These are phyloP conservation scores for Pseudozyma thailandica DNA, from an alignment of 1,284 basidiomycete species.

Conservation along the genomic window DNA sequence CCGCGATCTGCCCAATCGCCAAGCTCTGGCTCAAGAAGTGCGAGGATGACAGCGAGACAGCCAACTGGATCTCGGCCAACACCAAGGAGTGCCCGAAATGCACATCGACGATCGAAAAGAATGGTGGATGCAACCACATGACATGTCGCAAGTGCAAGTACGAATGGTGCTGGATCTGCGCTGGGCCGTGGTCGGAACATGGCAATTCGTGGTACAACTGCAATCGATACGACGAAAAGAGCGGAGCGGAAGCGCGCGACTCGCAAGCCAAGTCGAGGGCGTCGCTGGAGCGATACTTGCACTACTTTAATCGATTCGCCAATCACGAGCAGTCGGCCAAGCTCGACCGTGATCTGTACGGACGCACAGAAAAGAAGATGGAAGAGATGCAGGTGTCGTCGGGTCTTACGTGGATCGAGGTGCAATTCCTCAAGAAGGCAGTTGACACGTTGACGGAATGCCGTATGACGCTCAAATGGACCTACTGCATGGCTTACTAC, in stretches of 20 bases:
- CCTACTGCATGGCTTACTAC: constrained; percentile 99
- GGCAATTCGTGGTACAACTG: constrained; percentile 98
- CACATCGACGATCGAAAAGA: constrained; percentile 98
- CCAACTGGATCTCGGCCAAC: constrained; percentile 99
- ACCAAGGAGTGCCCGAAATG: constrained; percentile 94
- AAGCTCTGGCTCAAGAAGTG: constrained; percentile 97
- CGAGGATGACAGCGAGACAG: constrained; percentile 95
- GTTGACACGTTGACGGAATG: constrained; percentile 86
- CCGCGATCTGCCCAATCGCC: constrained; percentile 87
- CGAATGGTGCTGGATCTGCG: constrained; percentile 76
- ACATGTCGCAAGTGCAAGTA: constrained; percentile 65
- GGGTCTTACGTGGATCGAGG: constrained; percentile 95
- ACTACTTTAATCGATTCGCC: constrained; percentile 75
- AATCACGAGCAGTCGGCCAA: constrained; percentile 99
- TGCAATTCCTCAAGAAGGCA: constrained; percentile 97
- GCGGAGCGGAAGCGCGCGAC: constrained; percentile 80
- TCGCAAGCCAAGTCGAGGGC: constrained; percentile 79
- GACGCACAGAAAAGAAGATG: constrained; percentile 99
- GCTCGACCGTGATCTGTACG: constrained; percentile 89
- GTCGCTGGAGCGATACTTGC: constrained; percentile 90
- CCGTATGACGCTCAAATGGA: constrained; percentile 97
- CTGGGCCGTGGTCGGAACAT: constrained; percentile 95
- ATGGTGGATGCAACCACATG: constrained; percentile 84
- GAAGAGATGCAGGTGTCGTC: constrained; percentile 96
- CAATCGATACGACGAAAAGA: constrained; percentile 95